Conservation (phyloP, 1,139 yeast genomes). For the Casaregolazyma lundiana region DNA sequence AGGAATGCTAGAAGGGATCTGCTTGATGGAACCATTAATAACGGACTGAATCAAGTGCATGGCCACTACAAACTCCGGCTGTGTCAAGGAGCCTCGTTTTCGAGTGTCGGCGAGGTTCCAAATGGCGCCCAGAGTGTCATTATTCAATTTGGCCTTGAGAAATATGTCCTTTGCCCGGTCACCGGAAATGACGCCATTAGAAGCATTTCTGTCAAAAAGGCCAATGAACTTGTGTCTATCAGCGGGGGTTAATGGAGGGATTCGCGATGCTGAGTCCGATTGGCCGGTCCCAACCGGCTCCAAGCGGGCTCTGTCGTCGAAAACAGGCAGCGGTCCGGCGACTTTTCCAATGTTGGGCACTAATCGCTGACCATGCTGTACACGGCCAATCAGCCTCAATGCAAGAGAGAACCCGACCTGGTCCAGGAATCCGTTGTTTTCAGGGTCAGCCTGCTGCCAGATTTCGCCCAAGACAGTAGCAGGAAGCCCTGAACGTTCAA, state of each 20-base stretch:
- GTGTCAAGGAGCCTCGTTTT: constrained; percentile 64
- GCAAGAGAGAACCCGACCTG: constrained; percentile 81
- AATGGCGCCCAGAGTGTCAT: constrained; percentile 70
- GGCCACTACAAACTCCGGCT: constrained; percentile 79
- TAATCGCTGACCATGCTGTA: constrained; percentile 68
- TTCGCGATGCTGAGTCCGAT: constrained; percentile 28
- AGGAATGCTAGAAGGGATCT: constrained; percentile 69
- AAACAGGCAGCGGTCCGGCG: constrained; percentile 45
- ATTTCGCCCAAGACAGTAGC: constrained; percentile 78
- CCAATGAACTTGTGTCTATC: constrained; percentile 71
- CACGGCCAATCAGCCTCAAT: constrained; percentile 83
- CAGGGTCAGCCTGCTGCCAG: constrained; percentile 88
- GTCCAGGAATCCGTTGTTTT: constrained; percentile 79
- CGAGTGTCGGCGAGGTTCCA: constrained; percentile 85
- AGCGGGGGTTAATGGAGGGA: constrained; percentile 59
- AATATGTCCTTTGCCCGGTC: constrained; percentile 77
- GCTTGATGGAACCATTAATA: constrained; percentile 60
- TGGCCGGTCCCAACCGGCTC: constrained; percentile 18
- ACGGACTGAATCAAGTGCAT: constrained; percentile 91
- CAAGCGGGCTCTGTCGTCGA: constrained; percentile 27
- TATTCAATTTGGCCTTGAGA: constrained; percentile 79
- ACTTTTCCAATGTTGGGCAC: constrained; percentile 47
- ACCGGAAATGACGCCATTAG: constrained; percentile 59
- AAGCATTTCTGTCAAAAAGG: constrained; percentile 68
- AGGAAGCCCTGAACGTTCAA: constrained; percentile 82